Percentiles rank a stretch among this genome's conserved stretches.
Evolutionary conservation across 108 stramenopile species (phyloP).

Genomic region (Nannochloropsis oceanica): DNA sequence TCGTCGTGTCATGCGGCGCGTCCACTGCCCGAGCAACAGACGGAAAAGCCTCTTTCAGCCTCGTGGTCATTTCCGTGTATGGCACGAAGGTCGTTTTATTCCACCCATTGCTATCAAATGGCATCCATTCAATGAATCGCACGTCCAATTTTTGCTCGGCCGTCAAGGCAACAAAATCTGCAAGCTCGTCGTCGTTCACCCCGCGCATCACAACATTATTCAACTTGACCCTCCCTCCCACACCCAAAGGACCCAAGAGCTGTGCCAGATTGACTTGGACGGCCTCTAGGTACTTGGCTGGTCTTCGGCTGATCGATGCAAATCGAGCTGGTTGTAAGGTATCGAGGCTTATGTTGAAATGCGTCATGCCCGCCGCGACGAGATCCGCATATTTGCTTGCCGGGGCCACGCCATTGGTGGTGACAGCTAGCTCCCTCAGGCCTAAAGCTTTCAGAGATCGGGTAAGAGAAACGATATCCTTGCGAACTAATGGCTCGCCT

Average conservation of each 20-base stretch:
- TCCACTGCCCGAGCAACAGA: conserved; percentile 29
- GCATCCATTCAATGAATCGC: conserved; percentile 99
- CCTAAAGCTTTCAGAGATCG: conserved; percentile 20
- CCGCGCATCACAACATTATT: conserved; percentile 88
- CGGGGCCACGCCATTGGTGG: conserved; percentile 84
- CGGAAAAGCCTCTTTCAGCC: conserved; percentile 13
- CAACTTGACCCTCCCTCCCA: conserved; percentile 56
- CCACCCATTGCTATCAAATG: conserved; percentile 89
- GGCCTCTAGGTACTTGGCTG: conserved; percentile 51
- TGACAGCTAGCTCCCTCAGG: conserved; percentile 62
- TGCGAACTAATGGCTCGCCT: conserved; percentile 80
- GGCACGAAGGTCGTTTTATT: conserved; percentile 54
- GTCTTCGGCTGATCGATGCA: conserved; percentile 64
- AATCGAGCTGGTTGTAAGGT: conserved; percentile 70
- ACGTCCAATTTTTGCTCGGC: conserved; percentile 56
- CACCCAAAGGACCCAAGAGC: neutral
- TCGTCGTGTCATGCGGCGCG: conserved; percentile 87
- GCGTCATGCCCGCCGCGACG: conserved; percentile 69
- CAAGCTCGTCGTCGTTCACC: conserved; percentile 70
- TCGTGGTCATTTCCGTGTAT: conserved; percentile 49
- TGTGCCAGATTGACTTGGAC: neutral
- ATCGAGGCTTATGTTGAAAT: conserved; percentile 83
- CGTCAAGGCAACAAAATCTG: conserved; percentile 58
- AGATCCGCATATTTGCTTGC: conserved; percentile 47
- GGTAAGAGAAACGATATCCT: conserved; percentile 56